Conservation (phyloP, 2,329 filamentous ascomycete genomes). For the Exophiala alcalophila region DNA sequence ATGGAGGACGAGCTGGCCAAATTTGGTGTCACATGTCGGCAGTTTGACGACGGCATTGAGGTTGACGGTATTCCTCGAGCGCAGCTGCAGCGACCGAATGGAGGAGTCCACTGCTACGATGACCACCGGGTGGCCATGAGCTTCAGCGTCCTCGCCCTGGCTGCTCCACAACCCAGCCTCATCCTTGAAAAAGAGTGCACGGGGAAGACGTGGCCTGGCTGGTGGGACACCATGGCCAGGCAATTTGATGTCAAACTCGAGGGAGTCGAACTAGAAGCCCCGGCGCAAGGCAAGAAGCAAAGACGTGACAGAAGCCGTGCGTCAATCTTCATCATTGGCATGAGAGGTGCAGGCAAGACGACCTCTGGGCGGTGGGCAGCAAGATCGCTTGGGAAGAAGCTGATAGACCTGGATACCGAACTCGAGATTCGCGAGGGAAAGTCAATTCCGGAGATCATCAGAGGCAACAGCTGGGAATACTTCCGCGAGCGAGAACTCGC, state of each 20-base stretch:
- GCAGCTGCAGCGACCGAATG: conserved; percentile 54
- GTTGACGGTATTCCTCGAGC: conserved; percentile 57
- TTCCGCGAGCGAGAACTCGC: conserved; percentile 78
- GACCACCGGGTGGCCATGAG: conserved; percentile 98
- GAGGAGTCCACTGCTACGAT: conserved; percentile 85
- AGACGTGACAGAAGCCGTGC: conserved; percentile 45
- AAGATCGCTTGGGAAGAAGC: conserved; percentile 68
- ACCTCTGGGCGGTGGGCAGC: conserved; percentile 87
- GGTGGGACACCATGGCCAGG: conserved; percentile 87
- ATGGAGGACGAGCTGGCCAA: conserved; percentile 95
- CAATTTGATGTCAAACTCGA: conserved; percentile 74
- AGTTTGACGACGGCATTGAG: conserved; percentile 89
- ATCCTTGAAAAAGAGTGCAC: conserved; percentile 89
- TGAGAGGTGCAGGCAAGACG: conserved; percentile 96
- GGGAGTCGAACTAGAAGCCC: conserved; percentile 62
- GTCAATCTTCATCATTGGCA: conserved; percentile 93
- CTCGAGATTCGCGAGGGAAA: conserved; percentile 71
- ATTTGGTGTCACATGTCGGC: conserved; percentile 80
- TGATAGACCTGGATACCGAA: conserved; percentile 84
- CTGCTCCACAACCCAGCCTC: conserved; percentile 67
- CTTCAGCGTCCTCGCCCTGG: conserved; percentile 81
- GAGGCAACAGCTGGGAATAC: conserved; percentile 75
- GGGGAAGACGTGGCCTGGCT: conserved; percentile 97
- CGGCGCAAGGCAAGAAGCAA: conserved; percentile 38
- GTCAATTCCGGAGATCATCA: conserved; percentile 83